Percentiles rank a stretch among this genome's conserved stretches.
These are phyloP conservation scores for Pholiota microspora DNA, from an alignment of 768 basidiomycete species.

Conservation along the genomic window DNA sequence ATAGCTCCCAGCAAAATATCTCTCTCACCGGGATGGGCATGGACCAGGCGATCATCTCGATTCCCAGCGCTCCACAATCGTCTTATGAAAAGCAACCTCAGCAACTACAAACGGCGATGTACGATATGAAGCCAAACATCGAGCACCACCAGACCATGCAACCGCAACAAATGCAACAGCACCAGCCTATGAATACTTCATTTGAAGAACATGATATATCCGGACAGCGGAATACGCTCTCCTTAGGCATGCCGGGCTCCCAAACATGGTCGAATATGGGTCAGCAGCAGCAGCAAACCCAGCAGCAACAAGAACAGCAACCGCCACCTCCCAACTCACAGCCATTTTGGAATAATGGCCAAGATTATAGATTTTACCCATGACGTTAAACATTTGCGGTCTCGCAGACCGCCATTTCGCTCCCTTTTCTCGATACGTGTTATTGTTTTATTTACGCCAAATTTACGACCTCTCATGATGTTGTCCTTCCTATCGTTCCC, in stretches of 20 bases:
- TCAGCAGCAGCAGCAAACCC: conserved; percentile 10
- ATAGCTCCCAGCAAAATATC: conserved; percentile 1
- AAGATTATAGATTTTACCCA: conserved; percentile 13
- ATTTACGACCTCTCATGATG: neutral
- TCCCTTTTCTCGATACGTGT: neutral
- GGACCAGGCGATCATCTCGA: conserved; percentile 16
- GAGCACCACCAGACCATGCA: conserved; percentile 20
- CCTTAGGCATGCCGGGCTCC: conserved; percentile 5
- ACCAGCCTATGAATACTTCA: conserved; percentile 5
- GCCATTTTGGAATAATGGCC: conserved; percentile 17
- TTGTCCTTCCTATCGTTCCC: neutral
- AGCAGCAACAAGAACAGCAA: neutral
- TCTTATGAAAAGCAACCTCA: conserved; percentile 21
- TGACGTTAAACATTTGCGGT: neutral
- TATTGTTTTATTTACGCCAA: neutral
- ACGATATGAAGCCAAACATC: conserved; percentile 27
- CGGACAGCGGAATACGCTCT: conserved; percentile 9
- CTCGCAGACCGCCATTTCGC: neutral
- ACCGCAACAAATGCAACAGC: conserved; percentile 10
- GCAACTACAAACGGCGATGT: conserved; percentile 21
- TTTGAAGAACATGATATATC: conserved; percentile 12
- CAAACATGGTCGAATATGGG: conserved; percentile 2
- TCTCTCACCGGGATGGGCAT: conserved; percentile 12
- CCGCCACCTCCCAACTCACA: conserved; percentile 3
- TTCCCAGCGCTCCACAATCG: conserved; percentile 17